Evolutionary conservation across 345 rosid species (phyloP).

Genomic region (Acer negundo): DNA sequence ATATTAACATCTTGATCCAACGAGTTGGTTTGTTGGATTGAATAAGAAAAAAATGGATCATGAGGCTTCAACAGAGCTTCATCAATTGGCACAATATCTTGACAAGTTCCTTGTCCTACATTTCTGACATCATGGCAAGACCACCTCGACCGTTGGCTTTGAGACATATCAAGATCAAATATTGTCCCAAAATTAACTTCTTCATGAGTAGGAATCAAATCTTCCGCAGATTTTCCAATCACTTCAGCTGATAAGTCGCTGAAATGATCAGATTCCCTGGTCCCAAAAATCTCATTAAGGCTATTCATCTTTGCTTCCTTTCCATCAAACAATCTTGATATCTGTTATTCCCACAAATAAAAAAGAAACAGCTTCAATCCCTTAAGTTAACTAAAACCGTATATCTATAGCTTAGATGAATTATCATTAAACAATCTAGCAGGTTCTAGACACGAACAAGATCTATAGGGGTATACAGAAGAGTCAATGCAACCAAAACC

Average conservation of each 20-base stretch:
- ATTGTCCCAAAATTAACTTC: slow-evolving; percentile 18
- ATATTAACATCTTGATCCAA: slow-evolving; percentile 13
- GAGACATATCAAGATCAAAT: slow-evolving; percentile 18
- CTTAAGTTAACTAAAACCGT: neutral
- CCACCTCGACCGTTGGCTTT: slow-evolving; percentile 9
- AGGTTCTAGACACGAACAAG: neutral
- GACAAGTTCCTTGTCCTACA: slow-evolving; percentile 14
- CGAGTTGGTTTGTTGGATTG: slow-evolving; percentile 2
- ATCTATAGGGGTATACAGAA: neutral
- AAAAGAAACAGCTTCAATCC: neutral
- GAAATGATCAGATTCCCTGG: slow-evolving; percentile 10
- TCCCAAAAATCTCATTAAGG: slow-evolving; percentile 22
- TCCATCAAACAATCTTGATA: slow-evolving; percentile 12
- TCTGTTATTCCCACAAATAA: slow-evolving; percentile 2
- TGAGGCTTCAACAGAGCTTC: slow-evolving; percentile 10
- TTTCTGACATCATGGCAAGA: neutral
- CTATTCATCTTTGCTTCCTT: slow-evolving; percentile 11
- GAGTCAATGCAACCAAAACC: neutral
- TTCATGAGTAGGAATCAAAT: slow-evolving; percentile 18
- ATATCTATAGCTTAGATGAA: neutral
- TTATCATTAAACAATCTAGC: neutral
- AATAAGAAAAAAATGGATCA: slow-evolving; percentile 19
- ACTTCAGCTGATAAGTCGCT: neutral
- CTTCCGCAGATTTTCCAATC: slow-evolving; percentile 2
- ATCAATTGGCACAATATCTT: slow-evolving; percentile 6